A percentile compares a stretch with the other conserved stretches of the same genome.
Conservation (phyloP, 164 flowering plant species). For the Magnolia officinalis region DNA sequence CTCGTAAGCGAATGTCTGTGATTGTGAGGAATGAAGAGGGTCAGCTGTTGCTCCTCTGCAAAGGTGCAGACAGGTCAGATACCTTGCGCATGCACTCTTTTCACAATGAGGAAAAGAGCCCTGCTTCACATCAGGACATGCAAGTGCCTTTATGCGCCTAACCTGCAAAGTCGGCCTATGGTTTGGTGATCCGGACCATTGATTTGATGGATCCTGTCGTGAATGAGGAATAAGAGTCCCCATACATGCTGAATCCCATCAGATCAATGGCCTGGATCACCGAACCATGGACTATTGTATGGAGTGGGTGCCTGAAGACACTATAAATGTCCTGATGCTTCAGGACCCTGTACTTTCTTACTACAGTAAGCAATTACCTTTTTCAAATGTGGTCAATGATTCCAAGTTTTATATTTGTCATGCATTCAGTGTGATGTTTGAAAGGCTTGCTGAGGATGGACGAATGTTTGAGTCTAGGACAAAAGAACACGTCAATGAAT, state of each 20-base stretch:
- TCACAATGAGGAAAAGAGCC: neutral
- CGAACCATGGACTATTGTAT: neutral
- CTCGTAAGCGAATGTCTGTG: slow-evolving; percentile 91
- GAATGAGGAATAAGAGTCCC: neutral
- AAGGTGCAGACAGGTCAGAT: slow-evolving; percentile 89
- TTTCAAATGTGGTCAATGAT: slow-evolving; percentile 3
- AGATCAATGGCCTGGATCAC: neutral
- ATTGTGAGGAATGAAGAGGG: slow-evolving; percentile 59
- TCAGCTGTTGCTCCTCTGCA: slow-evolving; percentile 65
- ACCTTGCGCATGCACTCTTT: neutral
- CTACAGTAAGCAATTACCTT: neutral
- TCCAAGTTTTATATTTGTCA: neutral
- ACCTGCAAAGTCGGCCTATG: no score
- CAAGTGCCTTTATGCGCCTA: neutral
- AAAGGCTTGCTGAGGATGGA: slow-evolving; percentile 55
- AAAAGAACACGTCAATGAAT: slow-evolving; percentile 52
- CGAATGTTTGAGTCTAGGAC: slow-evolving; percentile 48
- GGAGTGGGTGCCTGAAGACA: neutral
- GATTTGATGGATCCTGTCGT: neutral
- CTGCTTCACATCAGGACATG: neutral
- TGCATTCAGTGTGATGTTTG: slow-evolving; percentile 73
- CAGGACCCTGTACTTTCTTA: neutral
- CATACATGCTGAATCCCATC: neutral
- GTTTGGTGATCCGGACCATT: neutral
- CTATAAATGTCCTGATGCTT: neutral